Evolutionary conservation across 2,329 filamentous ascomycete genomes (phyloP), one percentile per base, ranked within the genome.

Genomic region (Lasiodiplodia sp.): DNA sequence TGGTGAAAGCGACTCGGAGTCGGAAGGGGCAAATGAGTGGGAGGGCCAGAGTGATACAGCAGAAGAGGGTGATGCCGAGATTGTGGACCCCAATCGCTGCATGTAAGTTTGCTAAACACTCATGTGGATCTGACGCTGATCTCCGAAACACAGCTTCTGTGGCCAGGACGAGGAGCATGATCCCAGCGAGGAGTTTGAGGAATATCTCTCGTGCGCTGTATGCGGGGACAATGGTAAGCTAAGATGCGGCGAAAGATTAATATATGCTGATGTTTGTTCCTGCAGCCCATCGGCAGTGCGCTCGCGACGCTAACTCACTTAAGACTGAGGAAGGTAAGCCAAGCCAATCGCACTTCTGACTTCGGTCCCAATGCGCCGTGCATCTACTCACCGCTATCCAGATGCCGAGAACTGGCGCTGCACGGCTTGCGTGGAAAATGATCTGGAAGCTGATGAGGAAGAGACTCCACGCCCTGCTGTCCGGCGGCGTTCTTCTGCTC

Each of bases 241-340:
- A 16, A 18, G 23, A 31, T 47, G 57, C 57, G 47, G 38, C 44
- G 18, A 14, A 38, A 58, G 40, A 44, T 47, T 40, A 51, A 38
- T 53, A 16, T n/a, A 37, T 52, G 66, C 83, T 83, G 80, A 83
- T 80, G 56, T 79, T 75, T 80, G 79, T 80, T 75, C 77, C 77
- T 83, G 77, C 83, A 97, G 95, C 94, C 76, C 95, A 98, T 84
- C 90, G 91, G 79, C 91, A 96, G 86, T 97, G 95, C 82, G 94
- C 93, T 69, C 89, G 91, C 76, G 88, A 91, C 77, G 87, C 88
- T 77, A 87, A 87, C 69, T 88, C 88, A 71, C 82, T 92, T 74
- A 83, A 82, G 73, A 81, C 85, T 71, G 86, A 88, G 70, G 86
- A 90, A 78, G 87, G 92, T 94, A 86, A 79, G 86, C 66, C 66